phyloP scores from a whole-genome alignment of 2,329 filamentous ascomycete species.

The Chlorencoelia australis region DNA sequence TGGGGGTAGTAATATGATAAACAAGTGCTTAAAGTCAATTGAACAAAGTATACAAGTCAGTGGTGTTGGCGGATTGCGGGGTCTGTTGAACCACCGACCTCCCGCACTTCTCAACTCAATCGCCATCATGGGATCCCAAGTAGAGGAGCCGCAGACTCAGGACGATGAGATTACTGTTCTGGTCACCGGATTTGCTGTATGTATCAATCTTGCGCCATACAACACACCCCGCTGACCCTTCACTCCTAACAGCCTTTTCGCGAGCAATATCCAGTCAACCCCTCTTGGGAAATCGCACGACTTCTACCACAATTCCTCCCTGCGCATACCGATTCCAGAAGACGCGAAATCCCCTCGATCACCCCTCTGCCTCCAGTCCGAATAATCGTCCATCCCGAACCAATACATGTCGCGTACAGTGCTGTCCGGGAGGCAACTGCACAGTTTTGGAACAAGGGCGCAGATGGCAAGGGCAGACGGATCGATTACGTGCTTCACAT shows the following conservation, averaged over 20 bases:
- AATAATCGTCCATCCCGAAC: slow-evolving; percentile 53
- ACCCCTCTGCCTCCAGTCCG: slow-evolving; percentile 38
- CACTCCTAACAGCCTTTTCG: slow-evolving; percentile 56
- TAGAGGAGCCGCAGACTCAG: background rate
- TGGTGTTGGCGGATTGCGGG: too few species aligned
- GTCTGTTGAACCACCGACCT: too few species aligned
- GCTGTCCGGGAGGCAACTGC: slow-evolving; percentile 55
- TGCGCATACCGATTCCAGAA: slow-evolving; percentile 17
- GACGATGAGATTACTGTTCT: slow-evolving; percentile 45
- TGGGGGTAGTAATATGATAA: too few species aligned
- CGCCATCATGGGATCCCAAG: slow-evolving; percentile 17
- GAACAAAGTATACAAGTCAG: too few species aligned
- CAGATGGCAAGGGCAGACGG: slow-evolving; percentile 18
- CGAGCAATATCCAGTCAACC: slow-evolving; percentile 60
- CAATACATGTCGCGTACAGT: slow-evolving; percentile 63
- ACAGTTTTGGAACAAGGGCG: slow-evolving; percentile 33
- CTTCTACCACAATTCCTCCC: slow-evolving; percentile 57
- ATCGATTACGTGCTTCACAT: slow-evolving; percentile 67
- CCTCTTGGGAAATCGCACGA: slow-evolving; percentile 69
- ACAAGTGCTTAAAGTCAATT: too few species aligned
- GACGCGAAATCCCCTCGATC: slow-evolving; percentile 13
- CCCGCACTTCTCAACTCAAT: too few species aligned
- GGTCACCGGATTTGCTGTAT: slow-evolving; percentile 52
- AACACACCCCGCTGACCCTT: slow-evolving; percentile 1
- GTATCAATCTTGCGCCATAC: slow-evolving; percentile 18